Evolutionary conservation across 768 basidiomycete species (phyloP), one percentile per base, ranked within the genome.

Genomic region (Amanita pseudoporphyria): DNA sequence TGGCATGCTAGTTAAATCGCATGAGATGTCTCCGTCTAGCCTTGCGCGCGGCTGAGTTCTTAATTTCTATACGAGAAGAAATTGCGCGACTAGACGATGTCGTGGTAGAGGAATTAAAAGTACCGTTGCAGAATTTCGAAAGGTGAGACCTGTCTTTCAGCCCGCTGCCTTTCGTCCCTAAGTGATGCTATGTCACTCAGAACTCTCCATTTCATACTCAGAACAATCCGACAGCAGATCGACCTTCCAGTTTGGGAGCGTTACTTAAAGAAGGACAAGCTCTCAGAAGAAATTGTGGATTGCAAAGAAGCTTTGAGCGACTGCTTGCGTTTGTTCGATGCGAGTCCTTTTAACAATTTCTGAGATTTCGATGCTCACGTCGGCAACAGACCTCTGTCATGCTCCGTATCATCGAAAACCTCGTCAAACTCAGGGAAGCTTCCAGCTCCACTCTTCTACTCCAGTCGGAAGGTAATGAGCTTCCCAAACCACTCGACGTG

Each of bases 201-300:
- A 2, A 46, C 28, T 9, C n/a, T 10, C 22, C 7, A 10, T 40
- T 30, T 30, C 7, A 14, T 22, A 22, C 45, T 52, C 35, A 24
- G 37, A 45, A 31, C 47, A 28, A 14, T 46, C 21, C 35, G 31
- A 6, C 47, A 16, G 41, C 44, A 47, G 12, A 55, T 68, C 3
- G 71, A 70, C 56, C 63, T 78, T 7, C 75, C 81, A 1, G 83
- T 82, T 64, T 60, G 82, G 55, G 79, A 79, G 60, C 70, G 80
- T 5, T 84, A 81, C 58, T 64, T 83, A 36, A 74, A 74, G 56
- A 70, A 74, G 36, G 77, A 78, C 26, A 82, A 84, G 51, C 76
- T 78, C 16, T 57, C 65, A 18, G 61, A 66, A 3, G 70, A 73
- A 28, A 55, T 61, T 22, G 35, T 38, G 14, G 48, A 46, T 9